Base-by-base conservation (phyloP, 148 eudicot genomes). In the Camellia lanceoleosa region DNA sequence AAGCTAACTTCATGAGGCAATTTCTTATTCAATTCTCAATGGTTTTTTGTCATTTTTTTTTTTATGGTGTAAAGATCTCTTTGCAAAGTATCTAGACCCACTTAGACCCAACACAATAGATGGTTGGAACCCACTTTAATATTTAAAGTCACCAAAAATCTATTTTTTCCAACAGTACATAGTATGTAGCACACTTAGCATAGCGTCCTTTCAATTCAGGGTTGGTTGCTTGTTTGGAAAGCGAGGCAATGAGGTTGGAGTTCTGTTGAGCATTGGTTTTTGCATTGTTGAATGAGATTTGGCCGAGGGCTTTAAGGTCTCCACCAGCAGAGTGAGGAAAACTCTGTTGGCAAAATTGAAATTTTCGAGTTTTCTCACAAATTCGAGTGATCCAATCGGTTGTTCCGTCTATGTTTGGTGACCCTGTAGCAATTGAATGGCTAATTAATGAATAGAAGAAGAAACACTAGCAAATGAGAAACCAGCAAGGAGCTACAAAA, bases 241-340 rank as follows among this genome's bases (percentile, higher is more conserved):
- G 75, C 0, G 68, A 65, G 59, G 46, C 44, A 3, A 80, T 59
- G 19, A 74, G 47, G 4, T 74, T 74, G 16, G 47, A 38, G 8
- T 58, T 68, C 14, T 20, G 5, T 43, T 56, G 43, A 44, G 79
- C 79, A 38, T 66, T 1, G 9, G n/a, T 10, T 46, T 46, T 71
- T 2, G 83, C 18, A 11, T n/a, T n/a, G 70, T 46, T 14, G 11
- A 81, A 75, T 20, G 79, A 74, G 73, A 81, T 74, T 0, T 13
- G 18, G 14, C 68, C 75, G 74, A 81, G 83, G 83, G 68, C 78
- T 56, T 58, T 58, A 51, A 75, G 75, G 13, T 59, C 68, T 11
- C 74, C 67, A 14, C 47, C 46, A 8, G 58, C 23, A 5, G 79
- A 38, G 4, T 68, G 74, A 5, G 79, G 62, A 30, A 81, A 16